Base-by-base conservation (phyloP, 2,329 filamentous ascomycete species). In the Neopestalotiopsis sp. region DNA sequence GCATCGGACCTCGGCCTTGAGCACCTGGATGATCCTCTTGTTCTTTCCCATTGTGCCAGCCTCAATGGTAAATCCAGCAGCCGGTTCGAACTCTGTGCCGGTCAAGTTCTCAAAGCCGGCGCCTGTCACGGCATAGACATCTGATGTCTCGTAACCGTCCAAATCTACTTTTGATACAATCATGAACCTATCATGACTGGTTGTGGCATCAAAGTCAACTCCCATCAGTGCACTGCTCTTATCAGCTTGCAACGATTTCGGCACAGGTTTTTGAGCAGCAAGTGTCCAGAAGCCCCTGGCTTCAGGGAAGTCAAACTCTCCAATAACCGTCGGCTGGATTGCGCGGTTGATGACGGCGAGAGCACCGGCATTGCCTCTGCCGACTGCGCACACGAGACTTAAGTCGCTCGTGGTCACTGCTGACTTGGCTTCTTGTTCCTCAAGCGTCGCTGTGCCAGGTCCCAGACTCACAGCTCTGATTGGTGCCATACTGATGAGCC, bases 31-130 rank as follows among this genome's bases (percentile, higher is more conserved):
- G 42, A 98, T 91, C 69, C 94, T 90, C 77, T 89, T 93, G 70
- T 93, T 90, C 65, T 89, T 89, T n/a, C 92, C 92, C 79, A 99
- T 89, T 0, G 92, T 92, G 17, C 93, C 94, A 20, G 96, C 92
- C 73, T 97, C 92, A 61, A 98, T 87, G 0, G 96, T 98, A 40
- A 91, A 89, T 32, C 95, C 96, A 71, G 95, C 94, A 61, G 94
- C 93, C 4, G 92, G 90, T 71, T 99, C 97, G 77, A 98, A 98
- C 76, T 99, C 96, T 0, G 94, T 94, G 53, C 92, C 94, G 45
- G 89, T 89, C 7, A 95, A 86, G 53, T 92, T 89, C 77, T 94
- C 91, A 69, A 97, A 90, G 3, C 90, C 90, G 38, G 90, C 89
- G 1, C 88, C 89, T n/a, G 91, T 92, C 53, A 95, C 84, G 56